These are phyloP conservation scores for Dactylis glomerata DNA, from an alignment of 176 grass and related monocot species.

Conservation along the genomic window DNA sequence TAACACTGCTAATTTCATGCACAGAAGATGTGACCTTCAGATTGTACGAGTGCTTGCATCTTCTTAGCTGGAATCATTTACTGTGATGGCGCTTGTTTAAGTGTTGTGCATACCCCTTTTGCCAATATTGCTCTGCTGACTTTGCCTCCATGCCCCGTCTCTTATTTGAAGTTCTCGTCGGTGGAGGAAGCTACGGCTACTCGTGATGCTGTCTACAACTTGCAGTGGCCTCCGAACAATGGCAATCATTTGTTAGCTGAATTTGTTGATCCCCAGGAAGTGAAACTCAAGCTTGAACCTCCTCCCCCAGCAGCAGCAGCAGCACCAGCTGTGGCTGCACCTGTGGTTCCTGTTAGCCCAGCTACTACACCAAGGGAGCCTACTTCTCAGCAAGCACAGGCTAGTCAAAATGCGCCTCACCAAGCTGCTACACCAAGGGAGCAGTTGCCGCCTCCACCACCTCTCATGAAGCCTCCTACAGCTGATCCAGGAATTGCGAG, in stretches of 20 bases:
- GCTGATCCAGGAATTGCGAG: conserved; percentile 21
- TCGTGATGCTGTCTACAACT: conserved; percentile 79
- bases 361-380: conserved; percentile 25
- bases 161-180: conserved; percentile 62
- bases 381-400: conserved; percentile 47
- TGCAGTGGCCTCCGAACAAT: conserved; percentile 93
- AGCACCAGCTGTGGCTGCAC: neutral
- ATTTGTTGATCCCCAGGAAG: conserved; percentile 91
- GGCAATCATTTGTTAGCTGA: conserved; percentile 86
- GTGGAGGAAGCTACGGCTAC: conserved; percentile 89
- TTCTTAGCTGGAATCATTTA: neutral
- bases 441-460: conserved; percentile 56
- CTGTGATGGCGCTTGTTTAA: neutral
- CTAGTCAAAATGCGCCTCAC: conserved; percentile 35
- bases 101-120: neutral
- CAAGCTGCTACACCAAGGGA: conserved; percentile 47
- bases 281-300: conserved; percentile 61
- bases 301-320: conserved; percentile 27
- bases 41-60: neutral
- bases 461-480: conserved; percentile 33
- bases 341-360: conserved; percentile 43
- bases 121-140: neutral
- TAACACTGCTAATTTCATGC: neutral
- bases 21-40: neutral
- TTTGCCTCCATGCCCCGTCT: neutral